Evolutionary conservation across 805 yeast genomes (phyloP).

Genomic region (Ogataea polymorpha): DNA sequence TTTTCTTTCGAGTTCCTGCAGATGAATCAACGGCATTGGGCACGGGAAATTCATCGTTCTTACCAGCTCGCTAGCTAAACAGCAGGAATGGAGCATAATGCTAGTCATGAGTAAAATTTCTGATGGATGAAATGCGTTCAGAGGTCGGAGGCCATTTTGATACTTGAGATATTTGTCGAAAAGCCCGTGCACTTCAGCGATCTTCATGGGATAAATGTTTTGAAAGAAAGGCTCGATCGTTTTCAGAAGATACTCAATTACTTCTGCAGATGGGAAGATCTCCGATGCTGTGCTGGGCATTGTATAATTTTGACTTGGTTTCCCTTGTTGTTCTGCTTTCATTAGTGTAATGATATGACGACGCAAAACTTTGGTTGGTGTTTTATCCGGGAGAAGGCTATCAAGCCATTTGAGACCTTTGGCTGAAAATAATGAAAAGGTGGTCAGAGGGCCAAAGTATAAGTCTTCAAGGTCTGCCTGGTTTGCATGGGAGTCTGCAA

Average conservation of each 20-base stretch:
- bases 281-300: background rate
- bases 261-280: background rate
- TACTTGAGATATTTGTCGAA: conserved; percentile 22
- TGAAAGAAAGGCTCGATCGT: background rate
- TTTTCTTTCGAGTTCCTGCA: conserved; percentile 28
- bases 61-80: conserved; percentile 9
- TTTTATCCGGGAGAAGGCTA: conserved; percentile 13
- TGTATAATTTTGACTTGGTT: background rate
- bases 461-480: conserved; percentile 17
- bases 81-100: conserved; percentile 21
- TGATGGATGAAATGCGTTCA: conserved; percentile 28
- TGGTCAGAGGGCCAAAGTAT: conserved; percentile 29
- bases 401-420: conserved; percentile 41
- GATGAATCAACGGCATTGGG: conserved; percentile 16
- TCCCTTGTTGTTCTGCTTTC: background rate
- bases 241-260: background rate
- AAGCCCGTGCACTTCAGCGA: conserved; percentile 5
- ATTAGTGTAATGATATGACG: background rate
- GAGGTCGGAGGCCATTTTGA: conserved; percentile 23
- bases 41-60: conserved; percentile 1
- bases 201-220: background rate
- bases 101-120: conserved; percentile 34
- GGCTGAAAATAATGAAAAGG: conserved; percentile 40
- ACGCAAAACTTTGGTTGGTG: conserved; percentile 1
- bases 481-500: conserved; percentile 1